Evolutionary conservation across 768 basidiomycete genomes (phyloP).

Genomic region (Trametes cingulata): DNA sequence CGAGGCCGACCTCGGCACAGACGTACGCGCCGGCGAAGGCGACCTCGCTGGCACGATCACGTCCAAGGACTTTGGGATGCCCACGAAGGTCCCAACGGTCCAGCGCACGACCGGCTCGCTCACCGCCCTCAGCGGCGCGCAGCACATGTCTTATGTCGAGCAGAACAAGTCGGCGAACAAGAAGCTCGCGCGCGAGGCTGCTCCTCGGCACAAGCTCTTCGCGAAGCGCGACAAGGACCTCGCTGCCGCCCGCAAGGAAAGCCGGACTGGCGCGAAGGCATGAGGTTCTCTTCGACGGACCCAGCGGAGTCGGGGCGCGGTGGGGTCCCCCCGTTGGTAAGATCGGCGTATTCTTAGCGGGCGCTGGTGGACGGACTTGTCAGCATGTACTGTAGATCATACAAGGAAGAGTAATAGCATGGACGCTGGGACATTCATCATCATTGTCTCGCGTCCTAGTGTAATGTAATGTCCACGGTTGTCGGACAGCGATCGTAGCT

Average conservation of each 20-base stretch:
- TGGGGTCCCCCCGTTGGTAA: not conserved
- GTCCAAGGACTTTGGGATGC: constrained; percentile 79
- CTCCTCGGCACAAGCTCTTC: constrained; percentile 74
- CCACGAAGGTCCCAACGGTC: constrained; percentile 62
- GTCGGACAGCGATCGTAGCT: no score
- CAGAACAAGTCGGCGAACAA: constrained; percentile 92
- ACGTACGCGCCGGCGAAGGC: constrained; percentile 80
- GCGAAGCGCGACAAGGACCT: constrained; percentile 80
- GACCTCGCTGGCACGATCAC: constrained; percentile 86
- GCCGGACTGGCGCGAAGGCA: constrained; percentile 25
- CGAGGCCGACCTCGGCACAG: constrained; percentile 84
- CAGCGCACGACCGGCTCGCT: constrained; percentile 83
- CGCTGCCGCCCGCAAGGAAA: constrained; percentile 52
- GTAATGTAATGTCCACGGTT: no score
- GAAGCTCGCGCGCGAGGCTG: constrained; percentile 58
- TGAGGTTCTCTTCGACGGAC: constrained; percentile 28
- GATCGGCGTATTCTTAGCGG: not conserved
- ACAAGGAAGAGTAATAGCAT: not conserved
- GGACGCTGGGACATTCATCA: not conserved
- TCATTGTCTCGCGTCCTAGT: no score
- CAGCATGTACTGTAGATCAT: not conserved
- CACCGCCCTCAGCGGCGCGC: constrained; percentile 81
- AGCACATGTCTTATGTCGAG: constrained; percentile 92
- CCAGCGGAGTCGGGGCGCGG: not conserved
- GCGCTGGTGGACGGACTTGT: not conserved